Evolutionary conservation across 176 grass and related monocot genomes (phyloP).

Genomic region (Triticum monococcum): DNA sequence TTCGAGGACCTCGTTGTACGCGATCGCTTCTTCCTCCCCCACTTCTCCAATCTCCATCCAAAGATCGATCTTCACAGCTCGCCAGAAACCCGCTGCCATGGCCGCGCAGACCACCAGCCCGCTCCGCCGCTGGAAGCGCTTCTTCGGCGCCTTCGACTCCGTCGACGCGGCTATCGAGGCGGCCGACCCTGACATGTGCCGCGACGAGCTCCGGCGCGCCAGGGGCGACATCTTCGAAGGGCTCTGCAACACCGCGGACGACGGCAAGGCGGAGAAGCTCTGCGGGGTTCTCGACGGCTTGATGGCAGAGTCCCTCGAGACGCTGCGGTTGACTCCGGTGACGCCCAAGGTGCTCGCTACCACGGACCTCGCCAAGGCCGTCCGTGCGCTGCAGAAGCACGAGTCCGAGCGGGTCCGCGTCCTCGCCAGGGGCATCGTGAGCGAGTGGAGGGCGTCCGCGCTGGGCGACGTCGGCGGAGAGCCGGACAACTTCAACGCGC

Average conservation of each 20-base stretch:
- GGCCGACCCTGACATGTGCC: background rate
- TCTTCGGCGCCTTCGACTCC: background rate
- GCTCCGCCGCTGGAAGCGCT: constrained; percentile 19
- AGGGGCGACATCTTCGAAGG: background rate
- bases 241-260: background rate
- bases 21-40: too few species aligned
- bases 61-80: too few species aligned
- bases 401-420: background rate
- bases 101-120: background rate
- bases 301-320: constrained; percentile 9
- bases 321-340: background rate
- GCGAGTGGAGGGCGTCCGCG: background rate
- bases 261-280: background rate
- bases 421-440: background rate
- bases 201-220: background rate
- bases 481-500: too few species aligned
- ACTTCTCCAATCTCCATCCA: too few species aligned
- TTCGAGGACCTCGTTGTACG: too few species aligned
- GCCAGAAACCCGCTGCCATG: background rate
- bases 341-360: background rate
- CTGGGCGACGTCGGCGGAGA: too few species aligned
- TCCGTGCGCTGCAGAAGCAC: constrained; percentile 12
- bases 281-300: background rate
- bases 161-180: constrained; percentile 7
- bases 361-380: background rate